A percentile compares a stretch with the other conserved stretches of the same genome.
Evolutionary conservation across 495 filamentous ascomycete genomes (phyloP).

Genomic region (Talaromyces thailandensis): DNA sequence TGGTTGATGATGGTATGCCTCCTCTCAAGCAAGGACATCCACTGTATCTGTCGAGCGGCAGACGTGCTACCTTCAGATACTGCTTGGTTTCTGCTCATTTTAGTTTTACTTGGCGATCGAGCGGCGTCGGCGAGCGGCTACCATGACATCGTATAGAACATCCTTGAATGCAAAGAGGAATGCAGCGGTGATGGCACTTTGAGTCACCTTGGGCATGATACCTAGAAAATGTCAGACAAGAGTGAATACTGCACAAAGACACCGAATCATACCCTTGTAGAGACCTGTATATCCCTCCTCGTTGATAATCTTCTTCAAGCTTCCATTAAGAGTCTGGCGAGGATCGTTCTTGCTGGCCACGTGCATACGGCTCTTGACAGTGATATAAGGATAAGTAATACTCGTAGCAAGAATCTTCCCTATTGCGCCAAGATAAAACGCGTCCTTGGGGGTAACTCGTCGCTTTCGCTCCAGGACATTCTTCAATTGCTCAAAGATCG

Average conservation of each 20-base stretch:
- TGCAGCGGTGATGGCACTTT: slow-evolving; percentile 92
- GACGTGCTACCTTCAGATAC: not conserved
- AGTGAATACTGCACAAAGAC: slow-evolving; percentile 10
- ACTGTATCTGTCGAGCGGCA: not conserved
- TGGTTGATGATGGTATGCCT: not conserved
- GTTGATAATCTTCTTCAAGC: slow-evolving; percentile 65
- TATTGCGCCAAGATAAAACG: slow-evolving; percentile 83
- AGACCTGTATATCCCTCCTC: slow-evolving; percentile 85
- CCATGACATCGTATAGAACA: slow-evolving; percentile 57
- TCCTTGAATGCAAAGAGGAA: slow-evolving; percentile 99
- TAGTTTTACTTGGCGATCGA: slow-evolving; percentile 23
- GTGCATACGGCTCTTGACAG: slow-evolving; percentile 94
- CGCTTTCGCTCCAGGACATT: slow-evolving; percentile 57
- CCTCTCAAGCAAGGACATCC: not conserved
- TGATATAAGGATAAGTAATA: slow-evolving; percentile 97
- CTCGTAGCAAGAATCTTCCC: slow-evolving; percentile 90
- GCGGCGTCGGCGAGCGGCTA: slow-evolving; percentile 43
- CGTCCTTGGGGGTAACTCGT: slow-evolving; percentile 70
- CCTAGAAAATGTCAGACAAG: slow-evolving; percentile 35
- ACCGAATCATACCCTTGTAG: slow-evolving; percentile 63
- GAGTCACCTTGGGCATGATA: slow-evolving; percentile 89
- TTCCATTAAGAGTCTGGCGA: slow-evolving; percentile 64
- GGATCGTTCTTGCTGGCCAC: slow-evolving; percentile 61
- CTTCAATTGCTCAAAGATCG: slow-evolving; percentile 96
- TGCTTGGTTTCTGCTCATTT: not conserved